A percentile compares a stretch with the other conserved stretches of the same genome.
Evolutionary conservation across 352 stramenopile species (phyloP).

Genomic region (Phytopythium sindhum): DNA sequence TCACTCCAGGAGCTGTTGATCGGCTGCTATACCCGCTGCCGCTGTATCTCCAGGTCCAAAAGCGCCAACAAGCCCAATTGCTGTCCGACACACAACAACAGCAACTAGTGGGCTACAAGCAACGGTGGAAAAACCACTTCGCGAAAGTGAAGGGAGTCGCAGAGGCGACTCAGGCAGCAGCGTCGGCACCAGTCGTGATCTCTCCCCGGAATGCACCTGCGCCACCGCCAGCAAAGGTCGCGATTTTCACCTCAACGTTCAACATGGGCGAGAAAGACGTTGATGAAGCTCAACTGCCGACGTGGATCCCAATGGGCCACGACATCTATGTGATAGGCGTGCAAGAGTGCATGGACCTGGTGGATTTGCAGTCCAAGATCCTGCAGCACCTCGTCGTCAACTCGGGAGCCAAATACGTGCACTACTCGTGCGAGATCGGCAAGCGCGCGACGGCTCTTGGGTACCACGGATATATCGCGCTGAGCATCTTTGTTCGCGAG

Average conservation of each 20-base stretch:
- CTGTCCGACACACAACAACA: slow-evolving; percentile 5
- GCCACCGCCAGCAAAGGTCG: slow-evolving; percentile 17
- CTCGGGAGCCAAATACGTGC: slow-evolving; percentile 58
- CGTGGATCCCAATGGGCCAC: slow-evolving; percentile 84
- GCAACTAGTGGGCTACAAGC: slow-evolving; percentile 7
- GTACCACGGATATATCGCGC: slow-evolving; percentile 86
- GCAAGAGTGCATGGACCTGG: slow-evolving; percentile 88
- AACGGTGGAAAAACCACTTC: slow-evolving; percentile 9
- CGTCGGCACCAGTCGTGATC: neutral
- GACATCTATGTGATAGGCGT: slow-evolving; percentile 91
- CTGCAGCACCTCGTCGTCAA: slow-evolving; percentile 49
- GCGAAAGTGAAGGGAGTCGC: slow-evolving; percentile 16
- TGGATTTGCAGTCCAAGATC: slow-evolving; percentile 65
- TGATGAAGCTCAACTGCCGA: slow-evolving; percentile 38
- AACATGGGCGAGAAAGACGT: slow-evolving; percentile 85
- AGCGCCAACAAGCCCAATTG: neutral
- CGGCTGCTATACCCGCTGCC: neutral
- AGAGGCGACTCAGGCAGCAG: slow-evolving; percentile 9
- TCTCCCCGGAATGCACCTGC: slow-evolving; percentile 8
- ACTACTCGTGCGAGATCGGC: slow-evolving; percentile 82
- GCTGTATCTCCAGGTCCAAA: slow-evolving; percentile 5
- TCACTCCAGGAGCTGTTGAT: neutral
- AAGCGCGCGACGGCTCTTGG: slow-evolving; percentile 71
- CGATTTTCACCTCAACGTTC: slow-evolving; percentile 80
- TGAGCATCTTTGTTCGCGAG: slow-evolving; percentile 78